Conservation (phyloP, 441 rosid genomes). For the Erysimum pusillum region DNA sequence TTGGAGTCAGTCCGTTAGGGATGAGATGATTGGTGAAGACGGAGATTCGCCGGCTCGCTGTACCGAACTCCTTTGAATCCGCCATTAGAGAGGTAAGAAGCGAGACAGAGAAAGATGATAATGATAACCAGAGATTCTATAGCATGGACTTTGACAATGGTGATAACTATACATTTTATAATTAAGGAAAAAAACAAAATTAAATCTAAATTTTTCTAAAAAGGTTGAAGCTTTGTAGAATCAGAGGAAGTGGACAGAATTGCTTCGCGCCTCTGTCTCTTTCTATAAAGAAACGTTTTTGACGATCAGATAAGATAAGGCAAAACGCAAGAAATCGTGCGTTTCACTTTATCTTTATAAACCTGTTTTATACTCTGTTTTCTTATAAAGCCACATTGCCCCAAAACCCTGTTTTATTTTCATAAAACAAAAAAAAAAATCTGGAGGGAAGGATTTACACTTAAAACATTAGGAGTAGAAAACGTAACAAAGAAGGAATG, state of each 20-base stretch:
- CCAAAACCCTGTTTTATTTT: too few relatives aligned
- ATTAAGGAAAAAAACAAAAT: not conserved
- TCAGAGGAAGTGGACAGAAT: slow-evolving; percentile 45
- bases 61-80: slow-evolving; percentile 48
- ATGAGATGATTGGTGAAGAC: slow-evolving; percentile 61
- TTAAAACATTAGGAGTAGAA: not conserved
- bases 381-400: too few relatives aligned
- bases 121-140: not conserved
- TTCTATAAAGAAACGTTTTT: not conserved
- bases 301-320: slow-evolving; percentile 45
- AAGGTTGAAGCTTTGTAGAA: slow-evolving; percentile 33
- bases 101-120: slow-evolving; percentile 17
- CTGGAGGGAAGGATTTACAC: slow-evolving; percentile 30
- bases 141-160: slow-evolving; percentile 5
- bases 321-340: slow-evolving; percentile 24
- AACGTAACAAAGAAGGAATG: not conserved
- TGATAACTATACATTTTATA: slow-evolving; percentile 20
- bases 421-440: too few relatives aligned
- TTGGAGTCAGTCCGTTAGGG: slow-evolving; percentile 18
- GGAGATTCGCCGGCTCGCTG: slow-evolving; percentile 60
- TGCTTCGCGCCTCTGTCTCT: slow-evolving; percentile 34
- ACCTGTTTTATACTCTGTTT: too few relatives aligned
- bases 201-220: not conserved
- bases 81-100: slow-evolving; percentile 44
- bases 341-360: slow-evolving; percentile 2